A percentile compares a stretch with the other conserved stretches of the same genome.
Evolutionary conservation across 2,329 filamentous ascomycete species (phyloP).

Genomic region (Hymenoscyphus salicellus): DNA sequence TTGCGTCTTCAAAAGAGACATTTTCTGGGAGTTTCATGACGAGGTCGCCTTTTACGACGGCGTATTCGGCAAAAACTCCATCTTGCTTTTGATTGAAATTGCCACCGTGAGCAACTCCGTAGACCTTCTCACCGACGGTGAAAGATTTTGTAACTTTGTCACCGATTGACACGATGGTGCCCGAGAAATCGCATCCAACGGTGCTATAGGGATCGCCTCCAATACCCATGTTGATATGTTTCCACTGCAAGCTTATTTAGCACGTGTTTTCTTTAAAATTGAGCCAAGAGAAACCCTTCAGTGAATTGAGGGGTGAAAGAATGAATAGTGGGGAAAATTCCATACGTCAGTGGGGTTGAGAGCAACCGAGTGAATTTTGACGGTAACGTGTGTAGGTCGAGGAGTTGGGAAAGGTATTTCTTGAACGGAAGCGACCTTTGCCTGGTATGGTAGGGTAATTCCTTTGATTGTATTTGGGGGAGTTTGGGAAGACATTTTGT

Average conservation of each 20-base stretch:
- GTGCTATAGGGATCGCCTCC: slow-evolving; percentile 12
- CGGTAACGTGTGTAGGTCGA: slow-evolving; percentile 17
- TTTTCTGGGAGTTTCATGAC: slow-evolving; percentile 16
- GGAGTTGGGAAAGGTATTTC: slow-evolving; percentile 14
- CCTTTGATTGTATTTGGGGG: slow-evolving; percentile 14
- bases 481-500: slow-evolving; percentile 4
- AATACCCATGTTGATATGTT: slow-evolving; percentile 4
- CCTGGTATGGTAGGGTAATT: slow-evolving; percentile 1
- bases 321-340: neutral
- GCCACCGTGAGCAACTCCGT: slow-evolving; percentile 18
- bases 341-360: slow-evolving; percentile 20
- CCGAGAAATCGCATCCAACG: slow-evolving; percentile 23
- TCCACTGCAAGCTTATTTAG: slow-evolving; percentile 6
- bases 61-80: slow-evolving; percentile 24
- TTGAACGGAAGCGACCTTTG: neutral
- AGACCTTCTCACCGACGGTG: slow-evolving; percentile 21
- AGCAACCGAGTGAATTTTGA: slow-evolving; percentile 20
- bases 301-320: neutral
- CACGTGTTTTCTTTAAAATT: neutral
- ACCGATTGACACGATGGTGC: slow-evolving; percentile 20
- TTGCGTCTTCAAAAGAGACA: slow-evolving; percentile 14
- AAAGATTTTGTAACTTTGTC: slow-evolving; percentile 19
- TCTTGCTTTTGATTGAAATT: slow-evolving; percentile 16
- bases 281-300: neutral
- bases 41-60: slow-evolving; percentile 19